These are phyloP conservation scores for Penicillium griseofulvum DNA, from an alignment of 2,329 filamentous ascomycete species.

Conservation along the genomic window DNA sequence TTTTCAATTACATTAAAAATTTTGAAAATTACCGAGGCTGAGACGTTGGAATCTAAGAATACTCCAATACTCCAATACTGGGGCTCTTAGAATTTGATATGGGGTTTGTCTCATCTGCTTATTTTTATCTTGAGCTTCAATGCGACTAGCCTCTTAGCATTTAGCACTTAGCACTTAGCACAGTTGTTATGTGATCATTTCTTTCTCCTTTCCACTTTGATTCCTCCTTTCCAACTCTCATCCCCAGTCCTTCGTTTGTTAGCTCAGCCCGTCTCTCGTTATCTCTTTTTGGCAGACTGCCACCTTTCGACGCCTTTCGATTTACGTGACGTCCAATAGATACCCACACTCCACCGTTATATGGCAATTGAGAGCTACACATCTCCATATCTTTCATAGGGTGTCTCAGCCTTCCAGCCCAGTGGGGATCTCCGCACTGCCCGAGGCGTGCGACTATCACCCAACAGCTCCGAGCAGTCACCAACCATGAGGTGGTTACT, in stretches of 20 bases:
- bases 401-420: neutral
- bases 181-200: constrained; percentile 1
- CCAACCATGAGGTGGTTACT: constrained; percentile 34
- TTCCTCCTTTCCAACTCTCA: neutral
- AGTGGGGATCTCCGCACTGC: neutral
- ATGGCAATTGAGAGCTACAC: constrained; percentile 1
- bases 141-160: constrained; percentile 5
- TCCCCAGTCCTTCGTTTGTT: constrained; percentile 1
- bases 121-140: constrained; percentile 11
- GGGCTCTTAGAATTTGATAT: constrained; percentile 4
- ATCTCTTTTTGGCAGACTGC: neutral
- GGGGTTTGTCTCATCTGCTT: constrained; percentile 9
- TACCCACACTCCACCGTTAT: neutral
- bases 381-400: neutral
- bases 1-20: no score
- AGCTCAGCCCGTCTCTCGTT: neutral
- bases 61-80: neutral
- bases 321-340: neutral
- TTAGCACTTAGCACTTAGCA: neutral
- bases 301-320: neutral
- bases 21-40: constrained; percentile 2
- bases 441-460: neutral
- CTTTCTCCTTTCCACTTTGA: neutral
- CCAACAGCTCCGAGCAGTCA: neutral
- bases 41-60: neutral